phyloP scores from a whole-genome alignment of 768 basidiomycete genomes.

The Tricholoma saponaceum region DNA sequence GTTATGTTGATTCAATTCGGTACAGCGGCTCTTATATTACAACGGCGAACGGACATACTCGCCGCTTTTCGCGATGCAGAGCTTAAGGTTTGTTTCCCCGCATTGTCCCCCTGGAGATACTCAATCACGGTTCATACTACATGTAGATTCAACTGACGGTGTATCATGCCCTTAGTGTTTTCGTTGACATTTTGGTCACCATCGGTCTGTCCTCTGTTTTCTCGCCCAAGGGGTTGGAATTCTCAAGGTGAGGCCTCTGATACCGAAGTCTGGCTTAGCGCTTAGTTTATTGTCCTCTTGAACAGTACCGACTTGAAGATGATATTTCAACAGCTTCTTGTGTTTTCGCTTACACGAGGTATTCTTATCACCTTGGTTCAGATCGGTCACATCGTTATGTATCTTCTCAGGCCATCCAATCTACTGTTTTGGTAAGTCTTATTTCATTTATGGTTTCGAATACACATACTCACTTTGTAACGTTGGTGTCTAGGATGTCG shows the following conservation, averaged over 20 bases:
- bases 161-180: constrained; percentile 1
- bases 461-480: background rate
- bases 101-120: background rate
- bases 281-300: background rate
- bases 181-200: constrained; percentile 5
- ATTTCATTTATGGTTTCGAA: too few species aligned
- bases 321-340: constrained; percentile 3
- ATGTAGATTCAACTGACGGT: background rate
- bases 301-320: constrained; percentile 3
- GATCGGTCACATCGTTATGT: constrained; percentile 6
- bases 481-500: background rate
- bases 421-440: constrained; percentile 2
- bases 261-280: background rate
- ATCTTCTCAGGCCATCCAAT: constrained; percentile 1
- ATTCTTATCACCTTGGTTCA: constrained; percentile 7
- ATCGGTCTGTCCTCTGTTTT: constrained; percentile 2
- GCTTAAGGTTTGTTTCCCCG: background rate
- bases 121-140: background rate
- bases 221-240: background rate
- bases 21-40: background rate
- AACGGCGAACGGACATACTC: background rate
- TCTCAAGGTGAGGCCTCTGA: background rate
- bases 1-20: background rate
- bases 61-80: background rate
- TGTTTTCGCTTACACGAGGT: constrained; percentile 5